Evolutionary conservation across 1,284 basidiomycete species (phyloP), one percentile per base, ranked within the genome.

Genomic region (Boletus semigastroideus): DNA sequence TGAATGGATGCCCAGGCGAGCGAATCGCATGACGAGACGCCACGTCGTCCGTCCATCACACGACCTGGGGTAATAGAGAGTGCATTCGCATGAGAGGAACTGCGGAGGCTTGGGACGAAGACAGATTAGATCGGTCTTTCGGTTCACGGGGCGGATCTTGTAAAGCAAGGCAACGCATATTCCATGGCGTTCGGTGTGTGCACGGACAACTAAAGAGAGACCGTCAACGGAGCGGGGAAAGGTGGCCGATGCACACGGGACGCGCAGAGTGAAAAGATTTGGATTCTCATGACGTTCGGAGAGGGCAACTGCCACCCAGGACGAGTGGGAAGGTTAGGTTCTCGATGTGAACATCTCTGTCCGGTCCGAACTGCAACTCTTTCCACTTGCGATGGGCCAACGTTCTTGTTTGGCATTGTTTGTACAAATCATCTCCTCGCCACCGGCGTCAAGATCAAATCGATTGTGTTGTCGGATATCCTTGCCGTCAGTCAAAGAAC

Each of bases 21-120:
- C 27, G 33, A 48, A 56, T 60, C 45, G 33, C 48, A 39, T 51
- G 46, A 34, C 56, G 49, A 37, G 13, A 11, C 13, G 43, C 50
- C 56, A 53, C 44, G 40, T 33, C 43, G 27, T n/a, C 19, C 9
- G 34, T 19, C 48, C 12, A 52, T 62, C 64, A 65, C 64, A 63
- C 62, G 53, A 63, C 64, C 58, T 61, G 61, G 61, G 61, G 61
- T 63, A 63, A 63, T 63, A 63, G 60, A 14, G 53, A 61, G 60
- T 55, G 52, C 48, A 38, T 5, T 52, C 62, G 56, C 61, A 65
- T 48, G 58, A 52, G 54, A 59, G 42, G 48, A 47, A 51, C 56
- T 58, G 52, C 60, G 62, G 63, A 59, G 53, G 49, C 36, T 37
- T 39, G 42, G 20, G 30, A 52, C 53, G 46, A 49, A 48, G 38